These are phyloP conservation scores for Lachancea sp. DNA, from an alignment of 805 yeast genomes.

Conservation along the genomic window DNA sequence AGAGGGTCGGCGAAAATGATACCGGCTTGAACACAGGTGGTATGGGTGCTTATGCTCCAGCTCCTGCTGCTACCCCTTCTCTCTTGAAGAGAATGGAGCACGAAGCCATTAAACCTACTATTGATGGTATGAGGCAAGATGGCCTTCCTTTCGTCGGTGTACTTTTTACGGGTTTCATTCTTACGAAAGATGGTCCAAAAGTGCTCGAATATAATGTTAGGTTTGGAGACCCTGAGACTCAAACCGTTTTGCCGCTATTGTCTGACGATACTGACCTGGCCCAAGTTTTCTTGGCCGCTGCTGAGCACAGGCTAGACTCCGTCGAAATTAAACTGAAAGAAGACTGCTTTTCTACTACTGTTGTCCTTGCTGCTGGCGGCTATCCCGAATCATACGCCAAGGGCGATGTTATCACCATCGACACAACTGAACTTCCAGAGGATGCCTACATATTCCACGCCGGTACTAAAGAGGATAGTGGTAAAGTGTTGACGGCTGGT, in stretches of 20 bases:
- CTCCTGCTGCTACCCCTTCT: slow-evolving; percentile 84
- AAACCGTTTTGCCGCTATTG: slow-evolving; percentile 85
- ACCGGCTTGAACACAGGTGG: slow-evolving; percentile 97
- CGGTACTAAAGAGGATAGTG: slow-evolving; percentile 62
- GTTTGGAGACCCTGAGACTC: slow-evolving; percentile 99
- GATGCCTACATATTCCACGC: slow-evolving; percentile 85
- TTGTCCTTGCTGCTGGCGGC: slow-evolving; percentile 95
- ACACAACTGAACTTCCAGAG: slow-evolving; percentile 21
- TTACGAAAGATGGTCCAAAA: slow-evolving; percentile 83
- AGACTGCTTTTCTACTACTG: slow-evolving; percentile 75
- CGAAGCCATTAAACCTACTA: slow-evolving; percentile 80
- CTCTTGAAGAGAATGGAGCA: slow-evolving; percentile 64
- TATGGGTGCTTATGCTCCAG: slow-evolving; percentile 99
- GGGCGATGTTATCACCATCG: slow-evolving; percentile 74
- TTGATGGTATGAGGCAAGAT: slow-evolving; percentile 93
- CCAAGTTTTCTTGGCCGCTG: slow-evolving; percentile 86
- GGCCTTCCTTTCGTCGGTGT: slow-evolving; percentile 95
- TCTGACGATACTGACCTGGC: slow-evolving; percentile 85
- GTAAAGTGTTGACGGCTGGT: slow-evolving; percentile 74
- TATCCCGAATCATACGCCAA: slow-evolving; percentile 84
- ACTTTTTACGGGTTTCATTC: slow-evolving; percentile 90
- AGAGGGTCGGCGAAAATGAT: slow-evolving; percentile 90
- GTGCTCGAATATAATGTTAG: slow-evolving; percentile 96
- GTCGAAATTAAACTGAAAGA: slow-evolving; percentile 50
- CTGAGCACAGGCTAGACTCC: slow-evolving; percentile 88